Base-by-base conservation (phyloP, 352 stramenopile genomes). In the Pythium folliculosum region DNA sequence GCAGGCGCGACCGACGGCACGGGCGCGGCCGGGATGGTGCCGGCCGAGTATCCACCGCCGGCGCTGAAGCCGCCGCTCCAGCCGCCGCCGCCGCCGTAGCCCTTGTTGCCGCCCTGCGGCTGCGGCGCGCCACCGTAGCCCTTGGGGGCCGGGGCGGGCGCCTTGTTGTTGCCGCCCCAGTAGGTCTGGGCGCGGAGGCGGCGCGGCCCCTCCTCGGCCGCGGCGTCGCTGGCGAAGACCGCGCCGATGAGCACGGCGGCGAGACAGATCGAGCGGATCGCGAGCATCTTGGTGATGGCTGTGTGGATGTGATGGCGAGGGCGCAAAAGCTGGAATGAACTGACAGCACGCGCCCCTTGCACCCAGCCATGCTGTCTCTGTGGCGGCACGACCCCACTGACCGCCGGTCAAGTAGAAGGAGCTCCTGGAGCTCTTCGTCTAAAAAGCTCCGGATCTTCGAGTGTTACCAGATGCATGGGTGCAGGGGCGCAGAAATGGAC, bases 321-420 rank as follows among this genome's bases (percentile, higher is more conserved):
- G 37, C 2, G 54, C 35, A 60, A 60, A 60, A 50, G 54, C 30
- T 45, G 54, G 54, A 60, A 50, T 60, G 54, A 60, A 27, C 52
- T 60, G 17, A 47, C 8, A 9, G 13, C 40, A 5, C 14, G 40
- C 40, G 40, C 10, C 40, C 40, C 40, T 47, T 16, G 40, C 40
- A 47, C 40, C 40, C 40, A 47, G 14, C 40, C 40, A 47, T 43
- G 14, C 37, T 12, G 37, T 43, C 37, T 17, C 37, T 17, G 14
- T 17, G 40, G 17, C 38, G 40, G 40, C 2, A 13, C 10, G 40
- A 6, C 3, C 40, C 14, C 13, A 47, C 40, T 47, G 40, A 47
- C 40, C 40, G 40, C 40, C 40, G 14, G 40, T 47, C 40, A 47
- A 2, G 40, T 47, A 47, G 6, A 47, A 43, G 40, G 8, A 14